Conservation (phyloP, 2,329 filamentous ascomycete genomes). For the Colletotrichum filicis region DNA sequence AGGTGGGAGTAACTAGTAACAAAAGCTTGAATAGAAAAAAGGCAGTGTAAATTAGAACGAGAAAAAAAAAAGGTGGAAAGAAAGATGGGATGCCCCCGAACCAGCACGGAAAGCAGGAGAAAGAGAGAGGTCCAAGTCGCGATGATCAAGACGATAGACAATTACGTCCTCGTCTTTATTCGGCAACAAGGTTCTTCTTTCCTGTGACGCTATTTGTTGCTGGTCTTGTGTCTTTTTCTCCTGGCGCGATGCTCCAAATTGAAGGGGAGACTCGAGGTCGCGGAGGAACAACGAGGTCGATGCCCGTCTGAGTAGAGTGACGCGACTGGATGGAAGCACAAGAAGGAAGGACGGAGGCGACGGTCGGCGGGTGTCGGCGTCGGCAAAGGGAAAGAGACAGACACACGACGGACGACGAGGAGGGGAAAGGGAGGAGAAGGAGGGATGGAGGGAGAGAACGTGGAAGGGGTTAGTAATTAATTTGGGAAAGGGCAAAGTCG, state of each 20-base stretch:
- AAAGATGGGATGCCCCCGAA: conserved; percentile 10
- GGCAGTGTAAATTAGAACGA: conserved; percentile 3
- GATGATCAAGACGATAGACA: not conserved
- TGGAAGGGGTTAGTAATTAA: conserved; percentile 21
- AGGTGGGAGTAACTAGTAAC: conserved; percentile 4
- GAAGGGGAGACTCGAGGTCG: conserved; percentile 12
- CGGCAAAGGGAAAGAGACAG: conserved; percentile 12
- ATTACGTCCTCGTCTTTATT: conserved; percentile 3
- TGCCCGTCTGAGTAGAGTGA: not conserved
- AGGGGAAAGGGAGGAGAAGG: conserved; percentile 16
- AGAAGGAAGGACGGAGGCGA: conserved; percentile 16
- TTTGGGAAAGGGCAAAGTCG: conserved; percentile 8
- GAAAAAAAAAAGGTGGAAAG: conserved; percentile 10
- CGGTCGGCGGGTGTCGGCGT: conserved; percentile 31
- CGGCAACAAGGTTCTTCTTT: not conserved
- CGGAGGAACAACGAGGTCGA: conserved; percentile 17
- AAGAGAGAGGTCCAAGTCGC: not conserved
- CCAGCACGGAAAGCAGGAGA: conserved; percentile 4
- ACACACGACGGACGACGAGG: conserved; percentile 19
- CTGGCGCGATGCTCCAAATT: conserved; percentile 11
- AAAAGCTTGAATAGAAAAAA: not conserved
- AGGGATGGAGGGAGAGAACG: conserved; percentile 8
- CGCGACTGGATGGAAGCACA: conserved; percentile 12
- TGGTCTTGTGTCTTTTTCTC: not conserved
- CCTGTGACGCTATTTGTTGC: not conserved